Percentiles rank a stretch among this genome's conserved stretches.
Conservation (phyloP, 768 basidiomycete genomes). For the Termitomyces sp. region DNA sequence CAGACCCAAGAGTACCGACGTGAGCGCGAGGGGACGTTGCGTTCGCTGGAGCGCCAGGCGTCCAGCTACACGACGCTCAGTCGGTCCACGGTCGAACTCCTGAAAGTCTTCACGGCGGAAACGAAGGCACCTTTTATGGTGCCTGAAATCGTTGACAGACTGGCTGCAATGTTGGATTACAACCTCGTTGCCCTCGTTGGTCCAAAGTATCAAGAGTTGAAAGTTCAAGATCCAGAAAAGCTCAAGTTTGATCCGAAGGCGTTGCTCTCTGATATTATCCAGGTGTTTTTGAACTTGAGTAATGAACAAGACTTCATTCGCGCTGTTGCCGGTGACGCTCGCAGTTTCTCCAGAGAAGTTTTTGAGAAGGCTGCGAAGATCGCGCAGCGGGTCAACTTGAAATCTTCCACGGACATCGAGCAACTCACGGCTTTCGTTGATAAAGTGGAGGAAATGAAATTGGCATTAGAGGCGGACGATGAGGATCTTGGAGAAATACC, state of each 20-base stretch:
- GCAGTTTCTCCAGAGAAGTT: slow-evolving; percentile 81
- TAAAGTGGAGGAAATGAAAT: slow-evolving; percentile 81
- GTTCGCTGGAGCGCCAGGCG: slow-evolving; percentile 78
- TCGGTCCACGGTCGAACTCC: slow-evolving; percentile 81
- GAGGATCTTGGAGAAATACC: slow-evolving; percentile 84
- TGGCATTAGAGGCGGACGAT: slow-evolving; percentile 81
- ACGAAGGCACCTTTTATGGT: slow-evolving; percentile 92
- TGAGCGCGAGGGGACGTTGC: slow-evolving; percentile 75
- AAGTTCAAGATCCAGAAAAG: slow-evolving; percentile 81
- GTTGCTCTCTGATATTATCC: slow-evolving; percentile 80
- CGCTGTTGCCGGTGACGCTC: slow-evolving; percentile 90
- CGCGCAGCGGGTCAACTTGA: slow-evolving; percentile 56
- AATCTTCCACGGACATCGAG: slow-evolving; percentile 73
- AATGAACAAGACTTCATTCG: slow-evolving; percentile 72
- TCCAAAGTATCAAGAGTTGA: slow-evolving; percentile 81
- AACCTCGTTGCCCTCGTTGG: slow-evolving; percentile 89
- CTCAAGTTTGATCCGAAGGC: slow-evolving; percentile 83
- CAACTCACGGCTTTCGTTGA: slow-evolving; percentile 63
- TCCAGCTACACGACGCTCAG: slow-evolving; percentile 85
- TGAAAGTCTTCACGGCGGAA: slow-evolving; percentile 90
- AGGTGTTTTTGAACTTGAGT: slow-evolving; percentile 87
- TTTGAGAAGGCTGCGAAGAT: slow-evolving; percentile 77
- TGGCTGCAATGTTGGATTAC: slow-evolving; percentile 96
- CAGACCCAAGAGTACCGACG: slow-evolving; percentile 67
- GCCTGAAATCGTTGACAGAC: slow-evolving; percentile 90